Conservation (phyloP, 108 stramenopile species). For the Chaetoceros tenuissimus region DNA sequence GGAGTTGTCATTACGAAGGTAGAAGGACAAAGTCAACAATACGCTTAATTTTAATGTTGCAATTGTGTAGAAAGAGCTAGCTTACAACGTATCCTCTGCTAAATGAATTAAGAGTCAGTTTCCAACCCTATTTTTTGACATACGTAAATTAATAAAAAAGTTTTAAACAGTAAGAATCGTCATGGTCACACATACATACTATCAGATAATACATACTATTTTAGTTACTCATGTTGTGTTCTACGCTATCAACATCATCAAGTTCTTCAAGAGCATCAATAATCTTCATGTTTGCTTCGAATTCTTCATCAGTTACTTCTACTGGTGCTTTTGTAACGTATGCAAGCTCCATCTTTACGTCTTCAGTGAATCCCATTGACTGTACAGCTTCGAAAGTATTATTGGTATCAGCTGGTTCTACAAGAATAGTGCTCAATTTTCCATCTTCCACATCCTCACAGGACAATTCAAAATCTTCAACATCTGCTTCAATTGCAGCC, state of each 20-base stretch:
- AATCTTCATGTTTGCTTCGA: constrained; percentile 89
- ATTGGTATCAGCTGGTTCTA: constrained; percentile 69
- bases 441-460: constrained; percentile 24
- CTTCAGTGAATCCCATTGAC: constrained; percentile 40
- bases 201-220: constrained; percentile 1
- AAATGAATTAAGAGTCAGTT: not conserved
- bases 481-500: constrained; percentile 74
- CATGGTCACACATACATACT: not conserved
- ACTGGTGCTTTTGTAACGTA: constrained; percentile 80
- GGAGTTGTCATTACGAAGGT: constrained; percentile 67
- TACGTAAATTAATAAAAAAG: not conserved
- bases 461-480: constrained; percentile 69
- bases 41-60: too few species aligned
- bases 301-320: constrained; percentile 85
- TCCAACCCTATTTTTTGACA: not conserved
- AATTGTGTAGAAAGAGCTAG: too few species aligned
- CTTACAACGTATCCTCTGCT: too few species aligned
- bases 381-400: constrained; percentile 66
- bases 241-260: constrained; percentile 93
- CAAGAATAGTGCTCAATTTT: constrained; percentile 49
- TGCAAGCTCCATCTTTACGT: constrained; percentile 55
- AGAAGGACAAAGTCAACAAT: too few species aligned
- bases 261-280: constrained; percentile 90
- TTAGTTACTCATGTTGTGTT: constrained; percentile 93
- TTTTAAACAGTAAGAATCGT: not conserved